Base-by-base conservation (phyloP, 345 rosid species). In the Gossypioides kirkii region DNA sequence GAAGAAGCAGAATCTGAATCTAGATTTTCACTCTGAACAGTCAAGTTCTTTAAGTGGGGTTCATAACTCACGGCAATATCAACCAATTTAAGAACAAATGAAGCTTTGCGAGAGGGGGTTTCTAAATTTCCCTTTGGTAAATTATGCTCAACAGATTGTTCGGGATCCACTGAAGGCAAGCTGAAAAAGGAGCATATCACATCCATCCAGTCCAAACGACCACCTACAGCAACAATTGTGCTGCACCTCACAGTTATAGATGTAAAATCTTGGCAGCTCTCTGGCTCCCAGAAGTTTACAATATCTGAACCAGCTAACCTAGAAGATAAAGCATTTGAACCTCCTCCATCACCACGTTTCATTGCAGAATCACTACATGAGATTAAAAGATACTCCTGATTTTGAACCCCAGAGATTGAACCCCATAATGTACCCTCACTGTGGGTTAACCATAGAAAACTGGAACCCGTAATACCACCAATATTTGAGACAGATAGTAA, bases 331-430 rank as follows among this genome's bases (percentile, higher is more conserved):
- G 84, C 96, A 86, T 92, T 92, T 70, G 96, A 91, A 83, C 97
- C 97, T 73, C 88, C 91, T 73, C 99, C 99, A 83, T 92, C 91
- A 68, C 99, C 99, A 36, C 98, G 98, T 76, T 89, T 91, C 85
- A 87, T 85, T 32, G 91, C 72, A 62, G 98, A 85, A 78, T 95
- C 85, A 82, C 87, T 84, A 78, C 99, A 92, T 60, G 93, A 86
- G 77, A 92, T 84, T 75, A 95, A 81, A 80, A 89, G 86, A 81
- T 92, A 81, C 67, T 89, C 88, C 74, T 71, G 77, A 80, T 80
- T 85, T 36, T 82, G 89, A 73, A 82, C 81, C 68, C 77, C 85
- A 47, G 94, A 84, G 49, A 91, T 79, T 63, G 88, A 86, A 76
- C 98, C 99, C 86, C 83, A 79, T 76, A 95, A 77, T 47, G 84